A percentile compares a stretch with the other conserved stretches of the same genome.
Conservation (phyloP, 2,329 filamentous ascomycete genomes). For the Talaromyces verruculosus region DNA sequence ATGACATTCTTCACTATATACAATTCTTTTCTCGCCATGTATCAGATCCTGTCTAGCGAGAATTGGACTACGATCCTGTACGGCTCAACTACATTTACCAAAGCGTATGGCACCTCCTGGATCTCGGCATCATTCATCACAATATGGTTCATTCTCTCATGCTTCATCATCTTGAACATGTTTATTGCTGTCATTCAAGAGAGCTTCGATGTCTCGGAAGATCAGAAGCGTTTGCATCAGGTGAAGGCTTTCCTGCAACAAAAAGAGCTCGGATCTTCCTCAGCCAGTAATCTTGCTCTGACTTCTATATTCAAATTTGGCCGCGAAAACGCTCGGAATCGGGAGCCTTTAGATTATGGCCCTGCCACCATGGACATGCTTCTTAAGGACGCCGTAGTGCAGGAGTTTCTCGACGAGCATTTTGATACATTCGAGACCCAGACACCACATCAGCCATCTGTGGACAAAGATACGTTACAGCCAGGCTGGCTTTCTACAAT, state of each 20-base stretch:
- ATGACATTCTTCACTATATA: constrained; percentile 88
- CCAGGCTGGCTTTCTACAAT: constrained; percentile 60
- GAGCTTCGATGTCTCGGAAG: constrained; percentile 97
- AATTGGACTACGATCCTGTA: constrained; percentile 93
- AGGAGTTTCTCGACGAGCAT: constrained; percentile 85
- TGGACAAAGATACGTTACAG: constrained; percentile 39
- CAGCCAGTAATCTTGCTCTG: constrained; percentile 65
- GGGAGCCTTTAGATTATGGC: constrained; percentile 87
- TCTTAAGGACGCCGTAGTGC: constrained; percentile 90
- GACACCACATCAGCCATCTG: background rate
- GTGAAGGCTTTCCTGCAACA: constrained; percentile 92
- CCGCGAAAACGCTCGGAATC: constrained; percentile 60
- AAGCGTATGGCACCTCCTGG: constrained; percentile 72
- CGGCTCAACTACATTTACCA: constrained; percentile 70
- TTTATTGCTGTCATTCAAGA: constrained; percentile 99
- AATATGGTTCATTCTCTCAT: constrained; percentile 91
- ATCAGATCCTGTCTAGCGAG: constrained; percentile 92
- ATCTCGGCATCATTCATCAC: constrained; percentile 89
- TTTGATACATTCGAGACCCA: constrained; percentile 23
- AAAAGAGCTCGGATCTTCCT: constrained; percentile 73
- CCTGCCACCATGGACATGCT: constrained; percentile 93
- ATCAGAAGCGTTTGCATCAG: constrained; percentile 95
- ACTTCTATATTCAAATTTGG: constrained; percentile 63
- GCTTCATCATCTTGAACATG: constrained; percentile 98
- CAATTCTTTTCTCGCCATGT: constrained; percentile 97